Base-by-base conservation (phyloP, 2,329 filamentous ascomycete species). In the Xylaria sp. region DNA sequence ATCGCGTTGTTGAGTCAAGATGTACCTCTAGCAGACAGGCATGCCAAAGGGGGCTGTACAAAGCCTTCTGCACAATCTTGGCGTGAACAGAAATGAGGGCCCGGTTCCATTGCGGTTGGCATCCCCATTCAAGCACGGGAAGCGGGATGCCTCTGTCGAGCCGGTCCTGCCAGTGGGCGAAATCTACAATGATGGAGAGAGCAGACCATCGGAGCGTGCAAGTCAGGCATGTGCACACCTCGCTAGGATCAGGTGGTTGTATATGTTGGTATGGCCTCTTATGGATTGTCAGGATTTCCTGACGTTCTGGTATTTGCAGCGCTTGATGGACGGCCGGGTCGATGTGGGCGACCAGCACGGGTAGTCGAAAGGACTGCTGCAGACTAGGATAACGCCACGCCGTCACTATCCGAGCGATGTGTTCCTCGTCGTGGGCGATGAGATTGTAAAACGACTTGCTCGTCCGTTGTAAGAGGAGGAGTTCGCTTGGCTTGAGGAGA, bases 191-290 rank as follows among this genome's bases (percentile, higher is more conserved):
- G 0, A 86, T 68, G 61, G 79, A 80, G 5, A 88, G 78, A 14
- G 83, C 80, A 66, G 84, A 84, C 86, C 85, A 88, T 2, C 82
- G 78, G 38, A 85, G 69, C 45, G 84, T 73, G 69, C 86, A 88
- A 0, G 82, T 84, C 25, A 85, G 72, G 68, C 85, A 88, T 1
- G 83, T 85, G 74, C 86, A 88, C 3, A 85, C 73, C n/a, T 78
- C 70, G 11, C 71, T 55, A 0, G 78, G 75, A 63, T 87, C 78
- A 0, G 82, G 79, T 0, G 76, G 65, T 40, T 75, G 75, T 19
- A 87, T 77, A 68, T 87, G 84, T 63, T 83, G 82, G 67, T 83
- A 86, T 0, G 80, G 78, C 45, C 79, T 80, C 61, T 78, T 80
- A 70, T 84, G 80, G 28, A 85, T 79, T 31, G 71, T 71, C 7